Base-by-base conservation (phyloP, 345 rosid genomes). In the Acer yangbiense region DNA sequence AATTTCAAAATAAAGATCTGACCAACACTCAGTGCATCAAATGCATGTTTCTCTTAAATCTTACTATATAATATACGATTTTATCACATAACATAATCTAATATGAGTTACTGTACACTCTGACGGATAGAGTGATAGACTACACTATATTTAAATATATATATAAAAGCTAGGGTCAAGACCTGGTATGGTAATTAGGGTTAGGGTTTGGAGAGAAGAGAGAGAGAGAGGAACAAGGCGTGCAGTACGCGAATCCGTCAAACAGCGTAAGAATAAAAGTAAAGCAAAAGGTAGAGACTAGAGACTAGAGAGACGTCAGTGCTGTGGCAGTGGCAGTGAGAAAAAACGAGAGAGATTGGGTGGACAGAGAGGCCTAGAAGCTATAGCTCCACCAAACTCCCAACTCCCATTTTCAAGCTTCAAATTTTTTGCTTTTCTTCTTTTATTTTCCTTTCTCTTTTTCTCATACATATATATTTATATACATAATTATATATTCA, bases 241-340 rank as follows among this genome's bases (percentile, higher is more conserved):
- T 64, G 41, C 2, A 23, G 77, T 73, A 63, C 68, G 81, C 76
- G 79, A 79, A 68, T 76, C 81, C 72, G 43, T 82, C 79, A 79
- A 54, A 23, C 81, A 65, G 79, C 79, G 73, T 74, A 71, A 72
- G 83, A 80, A 78, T 68, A 77, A 75, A 75, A 82, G 65, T 46
- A 50, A 52, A 62, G 23, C 10, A 0, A 23, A 55, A 35, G 39
- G 39, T 35, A 0, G 6, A 74, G 35, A 52, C 16, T 35, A 0
- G 6, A 74, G 35, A 52, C n/a, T 41, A 0, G 50, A 29, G 79
- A 82, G 62, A 32, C 64, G 81, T 27, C 63, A 48, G 4, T 35
- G 25, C 60, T 10, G 48, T 54, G 46, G 25, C 8, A 18, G 74
- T 71, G 27, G 65, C 18, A 57, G 67, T 5, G 75, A 73, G 76